Conservation (phyloP, 1,139 yeast species). For the Pichia sp. region DNA sequence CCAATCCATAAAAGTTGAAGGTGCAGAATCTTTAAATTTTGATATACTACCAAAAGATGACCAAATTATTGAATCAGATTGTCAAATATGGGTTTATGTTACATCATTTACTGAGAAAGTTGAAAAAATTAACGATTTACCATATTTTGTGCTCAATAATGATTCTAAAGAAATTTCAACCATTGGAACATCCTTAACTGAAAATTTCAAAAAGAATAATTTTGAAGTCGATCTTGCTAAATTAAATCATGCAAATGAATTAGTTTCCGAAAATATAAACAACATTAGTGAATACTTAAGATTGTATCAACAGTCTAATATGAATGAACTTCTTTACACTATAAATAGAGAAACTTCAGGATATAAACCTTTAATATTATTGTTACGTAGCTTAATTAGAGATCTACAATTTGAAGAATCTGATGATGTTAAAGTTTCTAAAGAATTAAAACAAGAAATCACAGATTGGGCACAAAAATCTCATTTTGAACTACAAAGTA, state of each 20-base stretch:
- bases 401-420: conserved; percentile 17
- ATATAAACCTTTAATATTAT: conserved; percentile 22
- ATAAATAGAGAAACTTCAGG: conserved; percentile 27
- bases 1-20: conserved; percentile 10
- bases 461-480: conserved; percentile 28
- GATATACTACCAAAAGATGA: conserved; percentile 6
- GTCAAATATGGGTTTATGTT: conserved; percentile 28
- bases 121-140: conserved; percentile 20
- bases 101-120: conserved; percentile 20
- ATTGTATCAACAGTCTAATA: conserved; percentile 24
- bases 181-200: conserved; percentile 14
- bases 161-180: conserved; percentile 6
- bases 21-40: conserved; percentile 14
- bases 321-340: conserved; percentile 23
- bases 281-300: conserved; percentile 25
- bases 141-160: conserved; percentile 20
- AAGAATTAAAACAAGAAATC: conserved; percentile 21
- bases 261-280: conserved; percentile 21
- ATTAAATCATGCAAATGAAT: conserved; percentile 24
- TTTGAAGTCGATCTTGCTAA: conserved; percentile 24
- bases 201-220: conserved; percentile 7
- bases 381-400: conserved; percentile 22
- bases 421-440: conserved; percentile 6
- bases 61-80: conserved; percentile 11
- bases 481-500: conserved; percentile 30